A percentile compares a stretch with the other conserved stretches of the same genome.
Evolutionary conservation across 208 protist species (phyloP).

Genomic region (Chromosphaera perkinsii): DNA sequence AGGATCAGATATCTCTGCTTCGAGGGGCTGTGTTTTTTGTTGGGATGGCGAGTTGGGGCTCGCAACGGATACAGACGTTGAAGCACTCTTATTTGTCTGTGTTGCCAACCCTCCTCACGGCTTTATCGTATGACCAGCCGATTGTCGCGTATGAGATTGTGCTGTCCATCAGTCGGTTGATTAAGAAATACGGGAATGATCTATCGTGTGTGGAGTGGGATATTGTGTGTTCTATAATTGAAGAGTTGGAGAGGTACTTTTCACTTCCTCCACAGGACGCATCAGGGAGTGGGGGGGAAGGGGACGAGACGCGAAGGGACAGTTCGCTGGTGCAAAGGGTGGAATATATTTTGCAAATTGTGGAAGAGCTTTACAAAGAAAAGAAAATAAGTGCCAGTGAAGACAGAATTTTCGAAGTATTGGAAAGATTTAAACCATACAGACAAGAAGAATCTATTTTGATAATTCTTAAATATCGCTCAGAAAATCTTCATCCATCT

Average conservation of each 20-base stretch:
- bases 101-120: constrained; percentile 17
- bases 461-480: too few relatives aligned
- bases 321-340: too few relatives aligned
- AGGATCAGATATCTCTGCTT: constrained; percentile 1
- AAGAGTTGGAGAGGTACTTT: constrained; percentile 9
- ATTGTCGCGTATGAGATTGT: constrained; percentile 29
- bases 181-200: constrained; percentile 24
- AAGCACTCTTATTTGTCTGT: constrained; percentile 11
- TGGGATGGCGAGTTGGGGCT: constrained; percentile 34
- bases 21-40: constrained; percentile 32
- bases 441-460: too few relatives aligned
- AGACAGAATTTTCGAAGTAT: too few relatives aligned
- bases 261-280: too few relatives aligned
- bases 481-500: too few relatives aligned
- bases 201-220: constrained; percentile 27
- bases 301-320: too few relatives aligned
- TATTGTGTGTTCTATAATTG: constrained; percentile 14
- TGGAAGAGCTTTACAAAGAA: too few relatives aligned
- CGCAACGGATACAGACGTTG: constrained; percentile 19
- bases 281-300: too few relatives aligned
- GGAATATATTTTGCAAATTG: too few relatives aligned
- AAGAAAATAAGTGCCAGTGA: too few relatives aligned
- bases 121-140: constrained; percentile 11
- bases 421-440: too few relatives aligned
- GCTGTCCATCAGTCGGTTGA: constrained; percentile 17